Percentiles rank a stretch among this genome's conserved stretches.
phyloP scores from a whole-genome alignment of 1,139 yeast genomes.

The Candida sojae region DNA sequence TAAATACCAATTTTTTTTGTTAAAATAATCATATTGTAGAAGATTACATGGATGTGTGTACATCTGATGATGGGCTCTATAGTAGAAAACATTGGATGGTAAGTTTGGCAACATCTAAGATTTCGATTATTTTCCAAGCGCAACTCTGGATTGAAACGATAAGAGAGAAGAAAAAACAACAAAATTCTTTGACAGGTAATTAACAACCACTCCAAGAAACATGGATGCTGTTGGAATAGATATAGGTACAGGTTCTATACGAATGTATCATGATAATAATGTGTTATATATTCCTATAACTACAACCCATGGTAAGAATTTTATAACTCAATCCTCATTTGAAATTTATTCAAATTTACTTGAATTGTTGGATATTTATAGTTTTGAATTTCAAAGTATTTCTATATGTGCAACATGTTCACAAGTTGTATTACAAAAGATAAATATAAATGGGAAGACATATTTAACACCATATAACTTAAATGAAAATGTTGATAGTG shows the following conservation, averaged over 20 bases:
- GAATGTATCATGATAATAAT: constrained; percentile 20
- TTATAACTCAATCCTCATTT: constrained; percentile 43
- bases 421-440: constrained; percentile 39
- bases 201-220: neutral
- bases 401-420: constrained; percentile 56
- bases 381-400: constrained; percentile 14
- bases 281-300: constrained; percentile 7
- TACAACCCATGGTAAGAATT: constrained; percentile 12
- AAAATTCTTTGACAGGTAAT: neutral
- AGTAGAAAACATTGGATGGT: too few relatives aligned
- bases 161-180: too few relatives aligned
- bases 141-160: too few relatives aligned
- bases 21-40: too few relatives aligned
- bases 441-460: constrained; percentile 12
- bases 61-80: too few relatives aligned
- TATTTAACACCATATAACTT: constrained; percentile 26
- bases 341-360: constrained; percentile 30
- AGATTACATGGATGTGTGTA: too few relatives aligned
- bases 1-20: neutral
- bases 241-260: constrained; percentile 54
- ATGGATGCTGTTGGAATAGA: constrained; percentile 47
- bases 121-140: too few relatives aligned
- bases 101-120: too few relatives aligned
- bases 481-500: constrained; percentile 23
- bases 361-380: constrained; percentile 8